Base-by-base conservation (phyloP, 2,329 filamentous ascomycete genomes). In the Paraphoma sp. region DNA sequence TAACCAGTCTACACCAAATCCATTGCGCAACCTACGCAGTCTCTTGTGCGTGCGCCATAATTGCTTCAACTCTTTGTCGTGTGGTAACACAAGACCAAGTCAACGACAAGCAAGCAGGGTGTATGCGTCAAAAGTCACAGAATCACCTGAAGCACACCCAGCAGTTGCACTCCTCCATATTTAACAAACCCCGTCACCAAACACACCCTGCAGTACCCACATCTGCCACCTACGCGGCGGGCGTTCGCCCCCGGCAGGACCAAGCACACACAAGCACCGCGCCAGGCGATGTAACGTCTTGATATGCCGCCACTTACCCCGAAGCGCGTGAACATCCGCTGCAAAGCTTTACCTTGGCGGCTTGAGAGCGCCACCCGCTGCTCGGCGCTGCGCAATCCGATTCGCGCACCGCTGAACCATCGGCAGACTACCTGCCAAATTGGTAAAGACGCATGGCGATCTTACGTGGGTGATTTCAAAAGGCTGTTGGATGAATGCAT, bases 201-300 rank as follows among this genome's bases (percentile, higher is more conserved):
- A 23, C 43, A 23, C 43, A n/a, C 40, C 36, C 16, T 41, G 40
- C 40, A 45, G 33, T 36, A 33, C 12, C 48, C 50, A 53, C 51
- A 17, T 29, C 4, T 28, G 45, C 38, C 51, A 58, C 48, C 42
- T 50, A 56, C 49, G 59, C 53, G 45, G 30, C 36, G 40, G 60
- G 54, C 49, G 48, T 54, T 63, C 44, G 64, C 57, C 63, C 55
- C 53, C 51, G 55, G 49, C 48, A 59, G 3, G 33, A 36, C 53
- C 62, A 68, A 71, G 57, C 59, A 65, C 47, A 49, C 53, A 63
- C 63, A 69, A 70, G 67, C 67, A 65, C 56, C 55, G 51, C 44
- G 59, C 63, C 46, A 63, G 42, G 57, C 68, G 66, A 72, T 72
- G 68, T 71, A 71, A 72, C 70, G 60, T 70, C 58, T 67, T 69